phyloP scores from a whole-genome alignment of 1,284 basidiomycete genomes.

The Cystobasidium pallidum region DNA sequence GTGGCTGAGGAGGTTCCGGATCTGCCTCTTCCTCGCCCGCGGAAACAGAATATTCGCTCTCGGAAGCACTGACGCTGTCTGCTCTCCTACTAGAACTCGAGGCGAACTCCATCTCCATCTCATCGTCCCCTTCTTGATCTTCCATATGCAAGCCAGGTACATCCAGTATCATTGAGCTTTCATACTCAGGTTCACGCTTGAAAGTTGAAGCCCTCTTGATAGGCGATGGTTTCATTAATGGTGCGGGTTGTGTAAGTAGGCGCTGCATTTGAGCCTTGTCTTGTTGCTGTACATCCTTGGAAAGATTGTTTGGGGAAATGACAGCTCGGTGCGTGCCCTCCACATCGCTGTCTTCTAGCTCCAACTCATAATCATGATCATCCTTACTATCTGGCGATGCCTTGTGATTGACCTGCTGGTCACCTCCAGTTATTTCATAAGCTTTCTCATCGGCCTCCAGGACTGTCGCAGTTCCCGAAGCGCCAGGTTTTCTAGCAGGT shows the following conservation, averaged over 20 bases:
- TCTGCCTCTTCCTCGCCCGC: constrained; percentile 29
- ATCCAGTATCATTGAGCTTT: constrained; percentile 30
- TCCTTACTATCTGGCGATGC: neutral
- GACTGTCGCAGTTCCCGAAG: neutral
- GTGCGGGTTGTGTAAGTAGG: neutral
- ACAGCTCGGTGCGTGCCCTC: constrained; percentile 38
- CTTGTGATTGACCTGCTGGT: neutral
- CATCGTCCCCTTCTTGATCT: constrained; percentile 30
- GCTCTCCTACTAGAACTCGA: neutral
- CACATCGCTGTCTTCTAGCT: constrained; percentile 28
- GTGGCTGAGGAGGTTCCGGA: constrained; percentile 13
- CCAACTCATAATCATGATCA: constrained; percentile 43
- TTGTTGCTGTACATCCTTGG: neutral
- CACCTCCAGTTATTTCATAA: neutral
- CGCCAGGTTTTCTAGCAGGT: neutral
- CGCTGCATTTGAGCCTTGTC: neutral
- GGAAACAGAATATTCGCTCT: constrained; percentile 31
- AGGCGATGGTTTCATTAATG: neutral
- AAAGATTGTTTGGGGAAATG: constrained; percentile 27
- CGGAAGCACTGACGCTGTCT: constrained; percentile 22
- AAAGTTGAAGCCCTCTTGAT: constrained; percentile 9
- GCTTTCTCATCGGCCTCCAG: constrained; percentile 8
- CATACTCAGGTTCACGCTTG: constrained; percentile 28
- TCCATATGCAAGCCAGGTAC: constrained; percentile 25
- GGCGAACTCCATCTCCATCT: constrained; percentile 31